These are phyloP conservation scores for Ogataea trehaloabstinens DNA, from an alignment of 805 yeast genomes.

Conservation along the genomic window DNA sequence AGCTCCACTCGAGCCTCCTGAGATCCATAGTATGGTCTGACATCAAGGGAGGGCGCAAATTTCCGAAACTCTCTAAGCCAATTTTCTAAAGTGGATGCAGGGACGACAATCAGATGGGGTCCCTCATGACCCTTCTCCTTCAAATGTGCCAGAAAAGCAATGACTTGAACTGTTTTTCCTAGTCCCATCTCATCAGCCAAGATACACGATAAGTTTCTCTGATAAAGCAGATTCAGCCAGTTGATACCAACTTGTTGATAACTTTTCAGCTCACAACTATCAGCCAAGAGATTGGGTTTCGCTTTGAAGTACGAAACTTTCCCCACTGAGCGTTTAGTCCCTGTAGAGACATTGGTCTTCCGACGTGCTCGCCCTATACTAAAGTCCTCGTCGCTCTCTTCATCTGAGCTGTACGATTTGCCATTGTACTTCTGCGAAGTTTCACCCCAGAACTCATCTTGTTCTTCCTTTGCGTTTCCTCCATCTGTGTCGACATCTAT, in stretches of 20 bases:
- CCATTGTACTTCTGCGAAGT: not conserved
- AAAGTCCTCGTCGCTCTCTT: constrained; percentile 17
- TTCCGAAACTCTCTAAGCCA: constrained; percentile 94
- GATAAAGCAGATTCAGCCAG: constrained; percentile 83
- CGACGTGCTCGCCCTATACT: constrained; percentile 4
- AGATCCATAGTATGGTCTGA: constrained; percentile 93
- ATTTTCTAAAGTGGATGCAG: constrained; percentile 93
- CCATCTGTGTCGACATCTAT: constrained; percentile 39
- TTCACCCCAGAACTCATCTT: not conserved
- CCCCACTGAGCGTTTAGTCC: not conserved
- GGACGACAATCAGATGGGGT: constrained; percentile 93
- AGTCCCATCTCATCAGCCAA: constrained; percentile 98
- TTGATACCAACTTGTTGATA: constrained; percentile 97
- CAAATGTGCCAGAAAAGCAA: constrained; percentile 83
- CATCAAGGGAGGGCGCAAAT: constrained; percentile 77
- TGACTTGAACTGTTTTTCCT: constrained; percentile 96
- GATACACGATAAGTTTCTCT: constrained; percentile 80
- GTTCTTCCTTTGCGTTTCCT: constrained; percentile 36
- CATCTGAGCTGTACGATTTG: constrained; percentile 4
- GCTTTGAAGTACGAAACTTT: constrained; percentile 49
- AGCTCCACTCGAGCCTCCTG: constrained; percentile 81
- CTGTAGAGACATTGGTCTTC: not conserved
- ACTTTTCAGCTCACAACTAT: constrained; percentile 67
- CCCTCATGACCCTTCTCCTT: constrained; percentile 61
- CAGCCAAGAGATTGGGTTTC: constrained; percentile 68